These are phyloP conservation scores for Pythium dissotocum DNA, from an alignment of 352 stramenopile genomes.

Conservation along the genomic window DNA sequence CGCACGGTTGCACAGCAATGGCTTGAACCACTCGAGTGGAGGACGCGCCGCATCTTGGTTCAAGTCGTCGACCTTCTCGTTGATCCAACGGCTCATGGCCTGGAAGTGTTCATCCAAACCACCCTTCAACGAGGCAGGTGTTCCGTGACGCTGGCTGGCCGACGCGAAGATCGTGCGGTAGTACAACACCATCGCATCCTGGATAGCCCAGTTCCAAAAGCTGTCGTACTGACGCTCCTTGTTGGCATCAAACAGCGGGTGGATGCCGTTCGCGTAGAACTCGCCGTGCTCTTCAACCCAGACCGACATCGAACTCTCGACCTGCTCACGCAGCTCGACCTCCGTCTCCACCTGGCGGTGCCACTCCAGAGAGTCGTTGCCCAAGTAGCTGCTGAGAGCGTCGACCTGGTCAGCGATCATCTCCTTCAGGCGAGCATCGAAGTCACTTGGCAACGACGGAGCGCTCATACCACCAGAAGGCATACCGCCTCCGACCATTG, in stretches of 20 bases:
- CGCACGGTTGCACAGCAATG: slow-evolving; percentile 50
- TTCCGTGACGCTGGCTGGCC: slow-evolving; percentile 8
- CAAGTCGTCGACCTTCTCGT: slow-evolving; percentile 34
- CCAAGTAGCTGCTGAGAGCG: slow-evolving; percentile 35
- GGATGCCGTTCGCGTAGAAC: slow-evolving; percentile 42
- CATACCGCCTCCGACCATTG: slow-evolving; percentile 22
- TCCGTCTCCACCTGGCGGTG: slow-evolving; percentile 33
- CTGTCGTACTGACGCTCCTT: slow-evolving; percentile 54
- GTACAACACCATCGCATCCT: slow-evolving; percentile 46
- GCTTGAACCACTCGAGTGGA: slow-evolving; percentile 53
- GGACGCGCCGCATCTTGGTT: slow-evolving; percentile 29
- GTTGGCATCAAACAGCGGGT: slow-evolving; percentile 41
- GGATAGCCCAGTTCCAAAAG: slow-evolving; percentile 63
- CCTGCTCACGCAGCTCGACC: slow-evolving; percentile 35
- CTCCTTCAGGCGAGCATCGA: slow-evolving; percentile 35
- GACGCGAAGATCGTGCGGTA: slow-evolving; percentile 33
- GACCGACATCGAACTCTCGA: slow-evolving; percentile 35
- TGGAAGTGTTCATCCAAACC: slow-evolving; percentile 37
- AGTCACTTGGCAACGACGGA: slow-evolving; percentile 30
- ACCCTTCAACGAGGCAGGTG: slow-evolving; percentile 10
- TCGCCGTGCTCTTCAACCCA: slow-evolving; percentile 45
- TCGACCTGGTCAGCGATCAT: slow-evolving; percentile 40
- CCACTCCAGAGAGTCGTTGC: slow-evolving; percentile 35
- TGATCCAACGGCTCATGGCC: slow-evolving; percentile 49
- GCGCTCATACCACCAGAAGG: slow-evolving; percentile 13